phyloP scores from a whole-genome alignment of 2,329 filamentous ascomycete species.

The Ophiostoma triangulosporum region DNA sequence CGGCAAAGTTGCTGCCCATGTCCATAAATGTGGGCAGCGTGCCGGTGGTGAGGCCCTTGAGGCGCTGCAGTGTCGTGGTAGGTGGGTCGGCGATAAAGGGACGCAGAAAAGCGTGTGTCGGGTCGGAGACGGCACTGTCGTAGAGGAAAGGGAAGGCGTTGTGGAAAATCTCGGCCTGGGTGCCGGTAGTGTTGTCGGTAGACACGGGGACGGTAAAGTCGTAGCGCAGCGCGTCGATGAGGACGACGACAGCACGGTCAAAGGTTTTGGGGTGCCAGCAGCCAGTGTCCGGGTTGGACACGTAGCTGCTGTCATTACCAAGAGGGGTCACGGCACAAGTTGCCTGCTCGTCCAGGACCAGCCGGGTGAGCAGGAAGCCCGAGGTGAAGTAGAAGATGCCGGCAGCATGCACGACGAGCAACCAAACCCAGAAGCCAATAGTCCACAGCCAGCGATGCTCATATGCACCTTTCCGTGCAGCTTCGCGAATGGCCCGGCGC shows the following conservation, averaged over 20 bases:
- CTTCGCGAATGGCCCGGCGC: constrained; percentile 34
- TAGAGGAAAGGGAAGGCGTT: constrained; percentile 79
- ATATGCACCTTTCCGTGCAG: constrained; percentile 33
- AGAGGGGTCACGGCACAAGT: constrained; percentile 57
- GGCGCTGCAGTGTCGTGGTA: constrained; percentile 77
- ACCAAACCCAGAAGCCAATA: constrained; percentile 54
- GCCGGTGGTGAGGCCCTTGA: constrained; percentile 91
- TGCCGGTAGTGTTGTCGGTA: constrained; percentile 22
- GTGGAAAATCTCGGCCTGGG: constrained; percentile 46
- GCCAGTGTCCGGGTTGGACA: constrained; percentile 42
- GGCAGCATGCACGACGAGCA: constrained; percentile 60
- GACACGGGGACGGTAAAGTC: constrained; percentile 83
- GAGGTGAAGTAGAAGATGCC: constrained; percentile 89
- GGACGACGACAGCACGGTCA: constrained; percentile 75
- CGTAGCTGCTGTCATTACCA: constrained; percentile 24
- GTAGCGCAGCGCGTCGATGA: constrained; percentile 90
- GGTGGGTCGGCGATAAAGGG: constrained; percentile 97
- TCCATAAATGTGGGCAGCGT: constrained; percentile 93
- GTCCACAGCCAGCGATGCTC: constrained; percentile 43
- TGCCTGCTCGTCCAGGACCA: constrained; percentile 66
- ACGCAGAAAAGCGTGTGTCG: constrained; percentile 73
- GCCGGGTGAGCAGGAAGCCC: constrained; percentile 81
- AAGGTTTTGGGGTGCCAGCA: constrained; percentile 97
- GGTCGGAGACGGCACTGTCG: constrained; percentile 61
- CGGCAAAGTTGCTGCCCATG: constrained; percentile 86